Evolutionary conservation across 768 basidiomycete genomes (phyloP).

Genomic region (Hygrocybe coccinea): DNA sequence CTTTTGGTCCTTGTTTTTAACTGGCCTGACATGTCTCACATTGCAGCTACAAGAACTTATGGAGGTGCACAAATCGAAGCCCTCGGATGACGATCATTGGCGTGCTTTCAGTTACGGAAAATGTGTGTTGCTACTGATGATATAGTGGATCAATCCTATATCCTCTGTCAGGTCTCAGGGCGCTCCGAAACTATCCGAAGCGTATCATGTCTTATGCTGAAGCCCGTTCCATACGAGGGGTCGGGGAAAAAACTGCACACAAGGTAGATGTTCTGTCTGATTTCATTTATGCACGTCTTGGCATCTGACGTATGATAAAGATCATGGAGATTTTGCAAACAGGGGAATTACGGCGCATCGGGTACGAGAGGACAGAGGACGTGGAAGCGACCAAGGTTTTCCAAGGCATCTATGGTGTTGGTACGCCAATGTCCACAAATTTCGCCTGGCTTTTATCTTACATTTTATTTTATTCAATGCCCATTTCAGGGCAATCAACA

Average conservation of each 20-base stretch:
- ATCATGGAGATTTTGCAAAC: conserved; percentile 79
- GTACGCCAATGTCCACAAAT: conserved; percentile 35
- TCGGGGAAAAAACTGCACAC: conserved; percentile 70
- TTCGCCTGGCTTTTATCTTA: not conserved
- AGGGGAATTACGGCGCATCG: conserved; percentile 63
- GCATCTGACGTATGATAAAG: conserved; percentile 32
- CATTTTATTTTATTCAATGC: not conserved
- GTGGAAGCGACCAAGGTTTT: conserved; percentile 54
- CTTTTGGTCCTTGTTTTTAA: not conserved
- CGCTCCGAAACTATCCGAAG: conserved; percentile 49
- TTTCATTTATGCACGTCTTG: not conserved
- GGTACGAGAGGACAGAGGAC: conserved; percentile 62
- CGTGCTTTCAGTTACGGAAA: conserved; percentile 60
- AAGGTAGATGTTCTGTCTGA: conserved; percentile 42
- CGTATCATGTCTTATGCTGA: conserved; percentile 56
- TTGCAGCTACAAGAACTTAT: conserved; percentile 61
- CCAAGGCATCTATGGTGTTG: conserved; percentile 83
- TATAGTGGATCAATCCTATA: not conserved
- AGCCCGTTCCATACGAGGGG: conserved; percentile 53
- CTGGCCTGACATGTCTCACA: not conserved
- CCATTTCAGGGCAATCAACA: conserved; percentile 52
- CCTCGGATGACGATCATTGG: conserved; percentile 61
- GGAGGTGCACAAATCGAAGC: conserved; percentile 58
- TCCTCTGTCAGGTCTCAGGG: conserved; percentile 47
- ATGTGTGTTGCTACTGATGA: conserved; percentile 38